Base-by-base conservation (phyloP, 768 basidiomycete species). In the Suillus subluteus region DNA sequence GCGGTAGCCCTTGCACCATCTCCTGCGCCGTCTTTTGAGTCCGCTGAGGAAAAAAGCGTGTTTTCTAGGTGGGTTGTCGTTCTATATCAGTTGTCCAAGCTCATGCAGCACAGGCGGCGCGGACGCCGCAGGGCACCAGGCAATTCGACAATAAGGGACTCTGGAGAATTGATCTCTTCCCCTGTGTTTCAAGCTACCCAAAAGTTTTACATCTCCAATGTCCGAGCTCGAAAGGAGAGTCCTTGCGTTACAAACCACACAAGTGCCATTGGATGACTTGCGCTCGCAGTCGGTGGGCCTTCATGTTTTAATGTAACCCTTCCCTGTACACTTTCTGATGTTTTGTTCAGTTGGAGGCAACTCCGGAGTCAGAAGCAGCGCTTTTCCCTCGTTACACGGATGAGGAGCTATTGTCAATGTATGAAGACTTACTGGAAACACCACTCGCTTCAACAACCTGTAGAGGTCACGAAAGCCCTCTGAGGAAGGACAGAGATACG, bases 341-440 rank as follows among this genome's bases (percentile, higher is more conserved):
- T 11, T 26, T 8, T 37, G 40, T 11, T 30, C 16, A 59, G 58
- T 13, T 21, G 18, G 59, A 61, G 9, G 58, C 18, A 26, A 26
- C 58, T 30, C 2, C 40, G 58, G 37, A 13, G 23, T 13, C 58
- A 48, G 62, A 30, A 4, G 23, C 26, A 5, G 12, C 37, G 21
- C 62, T 26, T 32, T n/a, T 18, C 30, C 16, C 61, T 64, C 23
- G 40, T 40, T 78, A 78, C 68, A 73, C 78, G 0, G 83, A 84
- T 32, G 73, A 74, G 5, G 77, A 84, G 21, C 72, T 83, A 8
- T 67, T 76, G 5, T 68, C 74, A 7, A 67, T 86, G 30, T 86
- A 85, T 62, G 74, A 79, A 40, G 81, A 83, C 59, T 65, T 86
- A 4, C 73, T 85, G 41, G 65, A 72, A 15, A 59, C 73, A 8